These are phyloP conservation scores for Pseudomonodictys pantanalensis DNA, from an alignment of 495 filamentous ascomycete species.

Conservation along the genomic window DNA sequence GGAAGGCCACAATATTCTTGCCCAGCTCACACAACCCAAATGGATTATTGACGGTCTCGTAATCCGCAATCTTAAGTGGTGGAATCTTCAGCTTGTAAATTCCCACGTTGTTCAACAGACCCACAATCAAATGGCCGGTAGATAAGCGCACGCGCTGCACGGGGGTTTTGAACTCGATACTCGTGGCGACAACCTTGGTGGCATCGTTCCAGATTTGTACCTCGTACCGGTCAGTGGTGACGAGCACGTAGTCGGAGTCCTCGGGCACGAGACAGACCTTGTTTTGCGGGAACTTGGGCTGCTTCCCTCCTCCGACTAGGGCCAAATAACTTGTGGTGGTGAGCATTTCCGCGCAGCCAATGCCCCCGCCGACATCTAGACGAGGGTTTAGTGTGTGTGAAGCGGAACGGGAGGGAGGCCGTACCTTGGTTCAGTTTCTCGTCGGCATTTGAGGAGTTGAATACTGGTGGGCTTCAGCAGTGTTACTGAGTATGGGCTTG, in stretches of 20 bases:
- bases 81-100: slow-evolving; percentile 76
- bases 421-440: slow-evolving; percentile 22
- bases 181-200: slow-evolving; percentile 69
- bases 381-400: slow-evolving; percentile 6
- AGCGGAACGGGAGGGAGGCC: background rate
- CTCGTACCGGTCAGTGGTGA: slow-evolving; percentile 42
- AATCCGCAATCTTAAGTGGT: slow-evolving; percentile 67
- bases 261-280: slow-evolving; percentile 63
- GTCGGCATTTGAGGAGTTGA: slow-evolving; percentile 19
- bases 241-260: slow-evolving; percentile 17
- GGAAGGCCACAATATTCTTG: slow-evolving; percentile 70
- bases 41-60: slow-evolving; percentile 85
- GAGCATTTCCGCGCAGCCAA: slow-evolving; percentile 83
- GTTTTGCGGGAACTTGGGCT: slow-evolving; percentile 82
- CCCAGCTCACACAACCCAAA: slow-evolving; percentile 78
- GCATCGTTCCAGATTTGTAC: slow-evolving; percentile 90
- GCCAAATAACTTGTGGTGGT: slow-evolving; percentile 84
- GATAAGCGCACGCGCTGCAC: slow-evolving; percentile 77
- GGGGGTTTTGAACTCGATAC: slow-evolving; percentile 69
- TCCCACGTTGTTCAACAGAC: slow-evolving; percentile 76
- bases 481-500: background rate
- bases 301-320: slow-evolving; percentile 82
- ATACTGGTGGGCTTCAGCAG: slow-evolving; percentile 25
- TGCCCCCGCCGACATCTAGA: slow-evolving; percentile 79
- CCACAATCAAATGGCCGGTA: slow-evolving; percentile 74